Evolutionary conservation across 1,284 basidiomycete genomes (phyloP).

Genomic region (Pseudozyma pruni): DNA sequence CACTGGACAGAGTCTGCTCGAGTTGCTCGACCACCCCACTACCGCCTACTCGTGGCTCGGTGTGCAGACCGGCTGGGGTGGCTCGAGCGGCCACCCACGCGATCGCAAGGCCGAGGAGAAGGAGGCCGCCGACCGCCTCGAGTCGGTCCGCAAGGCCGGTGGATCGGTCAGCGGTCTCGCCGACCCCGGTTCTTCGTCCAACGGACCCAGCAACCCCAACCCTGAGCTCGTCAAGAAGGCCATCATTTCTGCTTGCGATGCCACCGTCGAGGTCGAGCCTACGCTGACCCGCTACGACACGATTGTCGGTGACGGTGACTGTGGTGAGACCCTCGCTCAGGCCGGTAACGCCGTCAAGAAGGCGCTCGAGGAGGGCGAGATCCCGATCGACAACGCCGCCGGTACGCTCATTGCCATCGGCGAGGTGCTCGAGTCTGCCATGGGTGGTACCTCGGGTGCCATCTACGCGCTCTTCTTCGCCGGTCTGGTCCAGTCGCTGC

Average conservation of each 20-base stretch:
- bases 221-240: constrained; percentile 61
- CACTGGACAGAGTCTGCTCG: constrained; percentile 67
- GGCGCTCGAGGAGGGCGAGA: constrained; percentile 57
- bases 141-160: constrained; percentile 54
- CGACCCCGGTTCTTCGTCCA: constrained; percentile 47
- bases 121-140: constrained; percentile 58
- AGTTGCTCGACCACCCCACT: constrained; percentile 70
- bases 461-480: constrained; percentile 74
- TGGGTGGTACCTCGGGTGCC: constrained; percentile 69
- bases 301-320: constrained; percentile 67
- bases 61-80: constrained; percentile 63
- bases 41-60: constrained; percentile 69
- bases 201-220: constrained; percentile 58
- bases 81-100: constrained; percentile 53
- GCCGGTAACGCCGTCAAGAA: constrained; percentile 58
- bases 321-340: constrained; percentile 64
- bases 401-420: constrained; percentile 62
- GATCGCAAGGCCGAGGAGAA: constrained; percentile 60
- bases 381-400: constrained; percentile 59
- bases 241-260: constrained; percentile 66
- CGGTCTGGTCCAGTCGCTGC: constrained; percentile 66
- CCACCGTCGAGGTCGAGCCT: constrained; percentile 69
- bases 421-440: constrained; percentile 65
- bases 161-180: constrained; percentile 59
- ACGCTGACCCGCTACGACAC: constrained; percentile 71